Conservation (phyloP, 441 rosid genomes). For the Theobroma grandiflorum region DNA sequence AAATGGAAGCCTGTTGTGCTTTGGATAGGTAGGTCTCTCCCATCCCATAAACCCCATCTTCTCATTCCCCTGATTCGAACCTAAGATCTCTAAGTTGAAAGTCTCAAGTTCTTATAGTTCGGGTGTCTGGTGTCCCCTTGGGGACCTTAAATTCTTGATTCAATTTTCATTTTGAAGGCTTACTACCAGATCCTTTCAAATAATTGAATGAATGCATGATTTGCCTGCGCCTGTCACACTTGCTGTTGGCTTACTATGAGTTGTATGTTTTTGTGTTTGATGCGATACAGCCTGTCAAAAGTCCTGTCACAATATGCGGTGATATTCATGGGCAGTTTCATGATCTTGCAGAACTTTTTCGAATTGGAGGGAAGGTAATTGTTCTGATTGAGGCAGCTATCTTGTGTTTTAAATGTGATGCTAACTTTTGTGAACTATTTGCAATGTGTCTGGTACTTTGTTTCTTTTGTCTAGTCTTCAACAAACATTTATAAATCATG, state of each 20-base stretch:
- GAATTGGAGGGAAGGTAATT: conserved; percentile 89
- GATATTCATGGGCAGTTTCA: conserved; percentile 96
- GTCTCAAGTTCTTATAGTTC: not conserved
- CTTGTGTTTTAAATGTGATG: not conserved
- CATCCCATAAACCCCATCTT: not conserved
- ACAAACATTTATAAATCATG: not conserved
- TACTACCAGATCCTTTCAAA: not conserved
- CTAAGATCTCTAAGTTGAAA: not conserved
- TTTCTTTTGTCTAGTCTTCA: not conserved
- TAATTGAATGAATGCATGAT: not conserved
- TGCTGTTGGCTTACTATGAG: not conserved
- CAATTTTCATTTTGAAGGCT: not conserved
- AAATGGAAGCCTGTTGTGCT: not conserved
- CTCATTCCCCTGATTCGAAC: not conserved
- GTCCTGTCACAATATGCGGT: conserved; percentile 93
- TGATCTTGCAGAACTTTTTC: conserved; percentile 97
- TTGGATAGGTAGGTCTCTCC: not conserved
- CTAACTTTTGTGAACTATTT: not conserved
- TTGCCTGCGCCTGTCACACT: not conserved
- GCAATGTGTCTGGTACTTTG: not conserved
- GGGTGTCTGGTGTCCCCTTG: not conserved
- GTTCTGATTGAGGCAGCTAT: not conserved
- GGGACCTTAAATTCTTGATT: not conserved
- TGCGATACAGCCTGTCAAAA: conserved; percentile 81
- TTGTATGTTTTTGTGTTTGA: conserved; percentile 18